Evolutionary conservation across 768 basidiomycete species (phyloP).

Genomic region (Podaxis pistillaris): DNA sequence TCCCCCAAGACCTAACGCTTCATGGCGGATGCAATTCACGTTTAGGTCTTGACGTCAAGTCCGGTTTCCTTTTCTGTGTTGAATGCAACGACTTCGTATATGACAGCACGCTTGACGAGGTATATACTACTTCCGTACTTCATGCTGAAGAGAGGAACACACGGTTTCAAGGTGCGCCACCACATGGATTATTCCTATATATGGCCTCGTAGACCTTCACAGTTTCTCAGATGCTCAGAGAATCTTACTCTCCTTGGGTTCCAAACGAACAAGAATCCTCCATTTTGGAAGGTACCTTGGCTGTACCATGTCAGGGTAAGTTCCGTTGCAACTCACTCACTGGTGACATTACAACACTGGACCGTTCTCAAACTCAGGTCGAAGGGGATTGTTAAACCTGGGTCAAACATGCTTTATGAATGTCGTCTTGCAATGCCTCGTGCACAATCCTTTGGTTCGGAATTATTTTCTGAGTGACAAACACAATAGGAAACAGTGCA

Average conservation of each 20-base stretch:
- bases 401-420: conserved; percentile 95
- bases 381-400: conserved; percentile 84
- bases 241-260: conserved; percentile 38
- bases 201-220: conserved; percentile 4
- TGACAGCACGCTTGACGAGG: conserved; percentile 47
- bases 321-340: not conserved
- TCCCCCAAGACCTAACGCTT: not conserved
- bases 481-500: conserved; percentile 76
- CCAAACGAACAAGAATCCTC: conserved; percentile 35
- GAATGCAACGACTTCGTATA: conserved; percentile 78
- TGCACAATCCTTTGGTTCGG: conserved; percentile 86
- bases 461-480: conserved; percentile 90
- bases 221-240: conserved; percentile 37
- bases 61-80: conserved; percentile 73
- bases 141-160: conserved; percentile 60
- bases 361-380: conserved; percentile 40
- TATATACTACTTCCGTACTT: conserved; percentile 43
- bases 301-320: conserved; percentile 75
- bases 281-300: conserved; percentile 46
- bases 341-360: not conserved
- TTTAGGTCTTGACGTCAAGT: conserved; percentile 69
- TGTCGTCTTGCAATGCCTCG: conserved; percentile 84
- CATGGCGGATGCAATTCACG: conserved; percentile 2
- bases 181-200: not conserved
- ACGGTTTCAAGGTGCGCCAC: conserved; percentile 51